Evolutionary conservation across 495 filamentous ascomycete genomes (phyloP), one percentile per base, ranked within the genome.

Genomic region (Clohesyomyces aquaticus): DNA sequence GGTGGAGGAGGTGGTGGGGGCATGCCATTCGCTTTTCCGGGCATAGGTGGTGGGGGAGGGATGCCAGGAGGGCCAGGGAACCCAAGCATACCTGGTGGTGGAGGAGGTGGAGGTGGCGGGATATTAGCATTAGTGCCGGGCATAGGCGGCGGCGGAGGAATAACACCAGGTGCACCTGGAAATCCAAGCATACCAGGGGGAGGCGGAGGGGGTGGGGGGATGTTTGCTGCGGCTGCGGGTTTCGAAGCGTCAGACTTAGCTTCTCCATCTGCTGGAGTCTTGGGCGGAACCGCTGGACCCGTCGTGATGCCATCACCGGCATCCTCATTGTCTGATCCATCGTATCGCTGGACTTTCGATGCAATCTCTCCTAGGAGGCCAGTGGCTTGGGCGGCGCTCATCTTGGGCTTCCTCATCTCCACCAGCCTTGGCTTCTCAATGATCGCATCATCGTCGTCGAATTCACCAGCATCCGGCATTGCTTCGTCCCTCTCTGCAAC

Each of bases 281-380:
- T 83, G 2, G 89, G 89, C 14, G 83, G 80, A 59, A 87, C 79
- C 3, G 88, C 86, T 61, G 88, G 83, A 14, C 87, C 89, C 51
- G 89, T 91, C 4, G 90, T 91, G 56, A 90, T 80, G 38, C 87
- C 89, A 69, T 90, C 88, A 32, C 77, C 82, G 29, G 78, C 79
- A 25, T 84, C 83, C 55, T 92, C 90, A 59, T 87, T 88, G 60
- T 89, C 90, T 62, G 83, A 88, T 35, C 76, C 82, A 68, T 91
- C 91, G 64, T 86, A 87, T 64, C 77, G 84, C 63, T 85, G 86
- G 71, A 93, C 82, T 76, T 90, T 95, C 28, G 82, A 80, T 27
- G 88, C 83, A 67, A 98, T 88, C 73, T 98, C 93, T 63, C 83
- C 86, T 16, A 96, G 78, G 49, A 95, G 80, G 21, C 86, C 89